Conservation (phyloP, 352 stramenopile species). For the Phytophthora megakarya region DNA sequence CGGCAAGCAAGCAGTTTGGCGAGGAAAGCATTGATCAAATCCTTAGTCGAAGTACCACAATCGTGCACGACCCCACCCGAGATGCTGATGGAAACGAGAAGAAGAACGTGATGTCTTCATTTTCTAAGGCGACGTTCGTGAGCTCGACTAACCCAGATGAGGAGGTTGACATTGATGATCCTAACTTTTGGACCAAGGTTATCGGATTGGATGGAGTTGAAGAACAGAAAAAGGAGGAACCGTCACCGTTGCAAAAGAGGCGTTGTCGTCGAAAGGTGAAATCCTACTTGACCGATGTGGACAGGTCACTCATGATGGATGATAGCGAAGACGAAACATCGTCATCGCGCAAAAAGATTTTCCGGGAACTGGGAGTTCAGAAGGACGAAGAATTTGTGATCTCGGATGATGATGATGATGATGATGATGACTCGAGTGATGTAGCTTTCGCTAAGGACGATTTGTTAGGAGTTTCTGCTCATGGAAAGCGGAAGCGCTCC, state of each 20-base stretch:
- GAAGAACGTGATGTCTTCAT: conserved; percentile 87
- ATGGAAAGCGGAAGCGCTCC: conserved; percentile 41
- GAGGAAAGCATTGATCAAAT: conserved; percentile 99
- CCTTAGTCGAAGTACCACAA: conserved; percentile 90
- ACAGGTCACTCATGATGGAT: conserved; percentile 36
- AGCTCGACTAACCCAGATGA: conserved; percentile 85
- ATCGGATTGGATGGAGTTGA: conserved; percentile 82
- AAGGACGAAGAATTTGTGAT: conserved; percentile 82
- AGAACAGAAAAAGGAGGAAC: conserved; percentile 65
- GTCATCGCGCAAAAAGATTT: conserved; percentile 34
- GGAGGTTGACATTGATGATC: conserved; percentile 92
- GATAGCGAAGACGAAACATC: conserved; percentile 58
- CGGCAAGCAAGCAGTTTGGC: conserved; percentile 95
- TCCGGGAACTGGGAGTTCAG: conserved; percentile 11
- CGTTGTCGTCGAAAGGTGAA: conserved; percentile 74
- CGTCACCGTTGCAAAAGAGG: conserved; percentile 76
- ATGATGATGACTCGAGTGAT: conserved; percentile 68
- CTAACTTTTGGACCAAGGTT: conserved; percentile 95
- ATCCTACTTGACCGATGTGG: conserved; percentile 68
- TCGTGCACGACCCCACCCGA: conserved; percentile 84
- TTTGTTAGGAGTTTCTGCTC: conserved; percentile 19
- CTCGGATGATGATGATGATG: conserved; percentile 56
- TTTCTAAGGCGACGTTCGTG: conserved; percentile 94
- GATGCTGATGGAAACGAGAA: conserved; percentile 51
- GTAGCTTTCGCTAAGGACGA: conserved; percentile 50